Base-by-base conservation (phyloP, 106 monocot species). In the Dendrobium huoshanense region DNA sequence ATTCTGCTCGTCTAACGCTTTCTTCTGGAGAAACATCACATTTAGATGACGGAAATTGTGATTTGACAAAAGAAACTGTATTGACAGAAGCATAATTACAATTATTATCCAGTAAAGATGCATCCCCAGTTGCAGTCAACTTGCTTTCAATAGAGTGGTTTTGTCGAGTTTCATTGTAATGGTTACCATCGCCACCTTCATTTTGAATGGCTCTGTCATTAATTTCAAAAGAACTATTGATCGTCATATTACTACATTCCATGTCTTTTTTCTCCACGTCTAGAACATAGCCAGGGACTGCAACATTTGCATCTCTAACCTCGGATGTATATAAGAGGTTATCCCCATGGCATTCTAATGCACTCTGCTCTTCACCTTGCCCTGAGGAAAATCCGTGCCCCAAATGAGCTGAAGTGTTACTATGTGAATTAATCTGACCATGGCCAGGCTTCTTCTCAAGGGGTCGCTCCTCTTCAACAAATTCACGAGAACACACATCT, bases 331-430 rank as follows among this genome's bases (percentile, higher is more conserved):
- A 82, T 11, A 79, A 84, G 15, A 86, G 77, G 55, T 79, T 84
- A 75, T 85, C 86, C 7, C 81, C 86, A 72, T 84, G 79, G 64
- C 83, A 77, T 77, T 86, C 88, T 79, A 77, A 84, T 44, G 8
- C 49, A 17, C 77, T 51, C 55, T 79, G 79, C 31, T 77, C 82
- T 72, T 77, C 86, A 70, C 48, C 40, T 75, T 25, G 67, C 54
- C 55, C 75, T 67, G 48, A 75, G 19, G 42, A 42, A 29, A 54
- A 15, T n/a, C 18, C n/a, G 9, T 54, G 81, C 51, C 31, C 7
- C 8, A 54, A 41, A n/a, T 75, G 56, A 54, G 41, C 44, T 20
- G 49, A 27, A 2, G 10, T 31, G 73, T 80, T 10, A 20, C 29
- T 40, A 72, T 15, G 10, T 40, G 31, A 72, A 20, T 10, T 72